Percentiles rank a stretch among this genome's conserved stretches.
These are phyloP conservation scores for Collybia sp. DNA, from an alignment of 768 basidiomycete genomes.

Conservation along the genomic window DNA sequence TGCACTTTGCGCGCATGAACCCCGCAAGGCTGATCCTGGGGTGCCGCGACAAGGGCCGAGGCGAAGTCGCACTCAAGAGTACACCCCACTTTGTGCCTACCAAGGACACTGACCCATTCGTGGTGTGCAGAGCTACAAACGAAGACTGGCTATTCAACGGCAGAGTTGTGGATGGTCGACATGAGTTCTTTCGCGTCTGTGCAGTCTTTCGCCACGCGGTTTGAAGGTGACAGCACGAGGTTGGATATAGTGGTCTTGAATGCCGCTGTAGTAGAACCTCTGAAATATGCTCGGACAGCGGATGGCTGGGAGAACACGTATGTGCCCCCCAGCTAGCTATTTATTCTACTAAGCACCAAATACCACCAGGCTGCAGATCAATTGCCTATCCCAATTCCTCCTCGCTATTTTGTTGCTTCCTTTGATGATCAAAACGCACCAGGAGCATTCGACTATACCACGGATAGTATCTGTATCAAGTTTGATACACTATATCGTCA, in stretches of 20 bases:
- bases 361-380: conserved; percentile 39
- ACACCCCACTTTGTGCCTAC: background rate
- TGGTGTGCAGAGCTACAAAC: conserved; percentile 17
- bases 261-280: conserved; percentile 19
- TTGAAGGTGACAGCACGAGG: conserved; percentile 24
- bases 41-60: conserved; percentile 30
- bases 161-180: conserved; percentile 37
- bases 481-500: conserved; percentile 29
- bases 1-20: conserved; percentile 41
- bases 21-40: conserved; percentile 33
- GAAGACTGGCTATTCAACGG: conserved; percentile 25
- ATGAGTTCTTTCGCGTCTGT: conserved; percentile 36
- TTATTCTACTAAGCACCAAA: background rate
- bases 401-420: conserved; percentile 39
- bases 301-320: conserved; percentile 47
- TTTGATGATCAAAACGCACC: conserved; percentile 30
- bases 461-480: conserved; percentile 41
- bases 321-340: conserved; percentile 1
- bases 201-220: conserved; percentile 28
- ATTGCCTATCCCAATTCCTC: conserved; percentile 35
- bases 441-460: conserved; percentile 21
- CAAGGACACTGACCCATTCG: background rate
- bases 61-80: conserved; percentile 30
- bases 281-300: conserved; percentile 15
- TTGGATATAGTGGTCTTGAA: conserved; percentile 44